Conservation (phyloP, 2,329 filamentous ascomycete species). For the Aspergillus sp. region DNA sequence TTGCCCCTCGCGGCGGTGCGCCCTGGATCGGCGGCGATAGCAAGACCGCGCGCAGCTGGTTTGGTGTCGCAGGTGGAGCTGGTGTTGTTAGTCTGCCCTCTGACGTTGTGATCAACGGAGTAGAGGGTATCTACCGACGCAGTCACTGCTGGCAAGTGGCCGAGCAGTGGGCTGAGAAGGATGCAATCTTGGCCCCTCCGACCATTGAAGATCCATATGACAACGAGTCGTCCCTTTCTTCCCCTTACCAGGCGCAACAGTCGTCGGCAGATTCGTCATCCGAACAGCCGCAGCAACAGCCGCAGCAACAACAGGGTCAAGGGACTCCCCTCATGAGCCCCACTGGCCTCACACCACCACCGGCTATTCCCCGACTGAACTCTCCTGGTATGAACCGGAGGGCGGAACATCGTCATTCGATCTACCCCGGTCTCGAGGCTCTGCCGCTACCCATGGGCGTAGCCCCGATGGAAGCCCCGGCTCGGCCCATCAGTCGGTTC, state of each 20-base stretch:
- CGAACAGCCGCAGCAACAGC: slow-evolving; percentile 24
- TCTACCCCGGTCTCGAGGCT: slow-evolving; percentile 49
- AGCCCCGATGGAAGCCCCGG: slow-evolving; percentile 42
- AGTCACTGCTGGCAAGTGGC: slow-evolving; percentile 70
- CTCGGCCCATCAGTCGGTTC: slow-evolving; percentile 43
- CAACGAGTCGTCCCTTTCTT: slow-evolving; percentile 42
- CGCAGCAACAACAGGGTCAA: slow-evolving; percentile 24
- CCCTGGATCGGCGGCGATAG: slow-evolving; percentile 52
- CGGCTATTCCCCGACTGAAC: slow-evolving; percentile 38
- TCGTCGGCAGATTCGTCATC: slow-evolving; percentile 41
- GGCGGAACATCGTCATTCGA: slow-evolving; percentile 44
- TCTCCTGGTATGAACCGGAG: slow-evolving; percentile 34
- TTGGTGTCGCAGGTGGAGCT: slow-evolving; percentile 61
- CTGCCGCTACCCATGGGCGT: slow-evolving; percentile 47
- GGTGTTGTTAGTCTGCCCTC: slow-evolving; percentile 64
- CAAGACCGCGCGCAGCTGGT: slow-evolving; percentile 50
- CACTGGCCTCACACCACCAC: slow-evolving; percentile 37
- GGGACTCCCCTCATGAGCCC: slow-evolving; percentile 34
- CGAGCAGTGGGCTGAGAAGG: slow-evolving; percentile 59
- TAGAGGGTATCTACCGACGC: slow-evolving; percentile 68
- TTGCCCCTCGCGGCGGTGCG: slow-evolving; percentile 50
- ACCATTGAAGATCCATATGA: slow-evolving; percentile 39
- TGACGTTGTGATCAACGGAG: slow-evolving; percentile 66
- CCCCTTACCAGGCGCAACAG: slow-evolving; percentile 40
- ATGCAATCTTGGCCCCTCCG: slow-evolving; percentile 36